phyloP scores from a whole-genome alignment of 2,329 filamentous ascomycete genomes.

The Aspergillus tamarii region DNA sequence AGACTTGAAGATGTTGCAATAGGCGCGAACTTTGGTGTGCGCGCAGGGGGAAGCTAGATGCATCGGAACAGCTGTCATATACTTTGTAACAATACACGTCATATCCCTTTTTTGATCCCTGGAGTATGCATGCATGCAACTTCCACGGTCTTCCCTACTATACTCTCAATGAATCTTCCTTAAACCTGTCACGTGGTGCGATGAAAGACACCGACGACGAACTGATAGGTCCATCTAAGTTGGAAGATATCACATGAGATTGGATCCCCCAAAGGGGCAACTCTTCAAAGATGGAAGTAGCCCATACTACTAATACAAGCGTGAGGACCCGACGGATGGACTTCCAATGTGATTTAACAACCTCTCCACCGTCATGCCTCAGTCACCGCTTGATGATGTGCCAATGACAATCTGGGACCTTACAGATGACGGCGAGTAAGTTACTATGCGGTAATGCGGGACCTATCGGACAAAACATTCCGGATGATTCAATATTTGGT shows the following conservation, averaged over 20 bases:
- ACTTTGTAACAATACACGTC: slow-evolving; percentile 13
- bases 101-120: not conserved
- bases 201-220: not conserved
- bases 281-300: not conserved
- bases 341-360: not conserved
- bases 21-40: not conserved
- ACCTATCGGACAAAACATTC: slow-evolving; percentile 5
- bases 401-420: slow-evolving; percentile 20
- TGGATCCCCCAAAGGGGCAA: not conserved
- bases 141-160: not conserved
- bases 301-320: not conserved
- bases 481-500: not conserved
- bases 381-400: slow-evolving; percentile 12
- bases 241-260: not conserved
- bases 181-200: not conserved
- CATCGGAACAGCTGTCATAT: slow-evolving; percentile 9
- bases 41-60: slow-evolving; percentile 6
- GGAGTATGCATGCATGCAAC: not conserved
- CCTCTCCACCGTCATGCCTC: slow-evolving; percentile 14
- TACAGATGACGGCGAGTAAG: slow-evolving; percentile 17
- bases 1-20: slow-evolving; percentile 61
- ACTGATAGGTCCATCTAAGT: not conserved
- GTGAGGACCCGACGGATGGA: not conserved
- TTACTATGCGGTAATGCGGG: slow-evolving; percentile 9
- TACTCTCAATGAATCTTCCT: not conserved